Percentiles rank a stretch among this genome's conserved stretches.
Conservation (phyloP, 176 grass and related monocot genomes). For the Oryza australiensis region DNA sequence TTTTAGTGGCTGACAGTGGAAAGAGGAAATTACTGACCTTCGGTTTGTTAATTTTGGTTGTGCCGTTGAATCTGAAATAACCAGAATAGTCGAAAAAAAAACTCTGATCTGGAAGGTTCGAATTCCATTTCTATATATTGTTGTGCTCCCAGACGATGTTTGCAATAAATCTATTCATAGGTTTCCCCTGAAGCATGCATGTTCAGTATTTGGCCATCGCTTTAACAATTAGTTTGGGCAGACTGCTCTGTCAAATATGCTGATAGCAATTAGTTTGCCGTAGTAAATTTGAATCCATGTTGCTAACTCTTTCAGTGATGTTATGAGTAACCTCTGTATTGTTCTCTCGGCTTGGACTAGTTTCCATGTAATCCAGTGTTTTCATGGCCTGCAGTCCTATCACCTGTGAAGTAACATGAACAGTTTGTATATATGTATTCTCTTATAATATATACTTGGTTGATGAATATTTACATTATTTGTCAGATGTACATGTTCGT, state of each 20-base stretch:
- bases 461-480: background rate
- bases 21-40: background rate
- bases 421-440: background rate
- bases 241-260: too few species aligned
- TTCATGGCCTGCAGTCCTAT: background rate
- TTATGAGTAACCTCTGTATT: background rate
- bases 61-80: too few species aligned
- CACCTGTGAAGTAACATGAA: background rate
- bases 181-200: too few species aligned
- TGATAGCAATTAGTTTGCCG: background rate
- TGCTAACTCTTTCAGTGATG: background rate
- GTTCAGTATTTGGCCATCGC: too few species aligned
- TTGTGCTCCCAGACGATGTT: too few species aligned
- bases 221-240: too few species aligned
- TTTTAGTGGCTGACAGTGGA: background rate
- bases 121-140: background rate
- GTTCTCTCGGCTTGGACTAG: background rate
- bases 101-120: background rate
- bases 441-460: background rate
- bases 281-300: background rate
- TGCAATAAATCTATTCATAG: too few species aligned
- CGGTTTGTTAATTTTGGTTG: background rate
- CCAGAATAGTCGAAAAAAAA: background rate
- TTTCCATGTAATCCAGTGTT: background rate
- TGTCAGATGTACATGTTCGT: background rate